Evolutionary conservation across 345 rosid genomes (phyloP), one percentile per base, ranked within the genome.

Genomic region (Dimocarpus longan): DNA sequence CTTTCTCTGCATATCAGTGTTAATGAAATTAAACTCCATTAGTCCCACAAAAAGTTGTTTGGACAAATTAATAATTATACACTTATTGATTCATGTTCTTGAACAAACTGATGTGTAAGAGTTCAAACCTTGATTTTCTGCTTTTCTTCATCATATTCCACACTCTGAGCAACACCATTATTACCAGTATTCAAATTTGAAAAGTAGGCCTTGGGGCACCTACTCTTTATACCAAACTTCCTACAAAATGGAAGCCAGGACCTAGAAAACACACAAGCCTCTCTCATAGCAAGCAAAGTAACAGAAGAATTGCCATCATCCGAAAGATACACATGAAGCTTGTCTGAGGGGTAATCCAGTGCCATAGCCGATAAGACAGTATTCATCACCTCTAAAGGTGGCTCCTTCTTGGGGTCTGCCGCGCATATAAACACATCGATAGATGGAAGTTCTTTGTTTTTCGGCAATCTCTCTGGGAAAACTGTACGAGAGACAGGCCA

Each of bases 361-460:
- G 89, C 89, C 89, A 90, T 82, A 3, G 84, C 88, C 0, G 91
- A 90, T 21, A 90, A 43, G 11, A 83, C 90, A 0, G 87, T 90
- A 80, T 81, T 87, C 86, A 85, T 80, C 37, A 88, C 90, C 43
- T 75, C 85, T n/a, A 85, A 3, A 0, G 87, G 82, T 8, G 88
- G 93, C 80, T 90, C 90, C 81, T 81, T 90, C 52, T 70, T 54
- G 12, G 90, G 88, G 50, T 86, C 88, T 12, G 90, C 85, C 0
- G 91, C 85, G 88, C 88, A 88, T 28, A 90, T 76, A 68, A 88
- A 83, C 78, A 90, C 89, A 26, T 88, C 93, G 24, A 88, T 72
- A 0, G 79, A 82, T 2, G 91, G 93, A 8, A 88, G 81, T 8
- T 85, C 44, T 1, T 72, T 24, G 12, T 46, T 11, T 11, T 71